Percentiles rank a stretch among this genome's conserved stretches.
Evolutionary conservation across 2,329 filamentous ascomycete species (phyloP).

Genomic region (Aspergillus novoparasiticus): DNA sequence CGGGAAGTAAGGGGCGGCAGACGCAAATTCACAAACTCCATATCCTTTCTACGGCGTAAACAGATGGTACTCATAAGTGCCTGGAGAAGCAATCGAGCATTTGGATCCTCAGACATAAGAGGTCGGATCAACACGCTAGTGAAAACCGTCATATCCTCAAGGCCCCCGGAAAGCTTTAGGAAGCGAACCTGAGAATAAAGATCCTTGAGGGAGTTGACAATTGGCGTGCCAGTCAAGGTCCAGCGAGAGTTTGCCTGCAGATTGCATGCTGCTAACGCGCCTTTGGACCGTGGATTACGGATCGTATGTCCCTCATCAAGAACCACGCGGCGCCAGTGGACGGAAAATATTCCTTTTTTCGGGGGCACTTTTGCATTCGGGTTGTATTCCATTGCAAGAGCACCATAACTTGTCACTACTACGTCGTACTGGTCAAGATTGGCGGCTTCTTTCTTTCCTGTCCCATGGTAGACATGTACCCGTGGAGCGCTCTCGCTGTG

Average conservation of each 20-base stretch:
- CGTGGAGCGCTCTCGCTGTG: constrained; percentile 63
- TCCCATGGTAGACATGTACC: constrained; percentile 74
- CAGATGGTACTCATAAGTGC: constrained; percentile 79
- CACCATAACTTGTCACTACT: constrained; percentile 83
- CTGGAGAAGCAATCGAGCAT: constrained; percentile 68
- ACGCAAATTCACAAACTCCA: constrained; percentile 81
- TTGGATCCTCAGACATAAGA: constrained; percentile 59
- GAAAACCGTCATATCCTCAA: constrained; percentile 74
- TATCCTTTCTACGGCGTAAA: constrained; percentile 80
- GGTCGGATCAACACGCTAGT: constrained; percentile 71
- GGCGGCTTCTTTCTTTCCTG: constrained; percentile 57
- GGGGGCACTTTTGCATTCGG: constrained; percentile 49
- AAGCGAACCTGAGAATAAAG: constrained; percentile 80
- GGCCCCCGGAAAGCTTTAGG: constrained; percentile 71
- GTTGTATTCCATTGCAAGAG: constrained; percentile 67
- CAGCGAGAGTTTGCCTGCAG: constrained; percentile 73
- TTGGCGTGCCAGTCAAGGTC: constrained; percentile 79
- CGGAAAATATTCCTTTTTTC: constrained; percentile 59
- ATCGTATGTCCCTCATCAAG: constrained; percentile 84
- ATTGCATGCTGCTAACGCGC: constrained; percentile 67
- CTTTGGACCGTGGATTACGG: constrained; percentile 74
- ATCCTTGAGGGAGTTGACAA: constrained; percentile 80
- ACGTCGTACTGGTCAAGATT: constrained; percentile 71
- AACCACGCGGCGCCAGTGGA: constrained; percentile 77
- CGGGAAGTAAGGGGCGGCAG: constrained; percentile 78